Base-by-base conservation (phyloP, 176 grass and related monocot species). In the Carex myosuroides region DNA sequence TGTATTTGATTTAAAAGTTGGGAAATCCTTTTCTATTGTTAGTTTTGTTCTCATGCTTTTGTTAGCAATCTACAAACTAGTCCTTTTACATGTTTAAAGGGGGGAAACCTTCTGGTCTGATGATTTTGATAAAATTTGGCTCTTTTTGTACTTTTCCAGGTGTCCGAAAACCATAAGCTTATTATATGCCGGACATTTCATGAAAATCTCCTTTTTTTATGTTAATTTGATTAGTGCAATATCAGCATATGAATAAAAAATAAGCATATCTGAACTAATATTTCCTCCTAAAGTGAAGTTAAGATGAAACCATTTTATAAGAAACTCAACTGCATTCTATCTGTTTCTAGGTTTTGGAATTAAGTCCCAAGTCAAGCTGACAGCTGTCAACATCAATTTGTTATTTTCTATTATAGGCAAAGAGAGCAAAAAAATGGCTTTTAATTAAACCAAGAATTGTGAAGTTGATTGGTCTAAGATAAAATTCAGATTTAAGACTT, bases 381-480 rank as follows among this genome's bases (percentile, higher is more conserved):
- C 46, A 53, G 12, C 26, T 69, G 39, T 54, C 3, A 7, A 2
- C 0, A 13, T 76, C 12, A 29, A 30, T 53, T 54, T 29, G 41
- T 53, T 53, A 76, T 76, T 76, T 54, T 76, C 71, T 54, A 54
- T 76, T 30, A 16, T 30, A 53, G 71, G 71, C 46, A 76, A 75
- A 76, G 21, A 26, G n/a, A 29, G 12, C 4, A 76, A 48, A 76
- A 75, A 41, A 6, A 1, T 42, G 6, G 1, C 24, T 39, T 68
- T 41, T 30, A 76, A 54, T 76, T 54, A 29, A 54, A 30, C 67
- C 48, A 54, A 54, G 12, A 8, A 52, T 76, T 30, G 48, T 54
- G 13, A 44, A 55, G 7, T 44, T 17, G 17, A 71, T 71, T 20
- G 3, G 29, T 71, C 37, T 71, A 71, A 71, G 6, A 71, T 64